A percentile compares a stretch with the other conserved stretches of the same genome.
Evolutionary conservation across 805 yeast species (phyloP).

Genomic region (Nakazawaea ernobii): DNA sequence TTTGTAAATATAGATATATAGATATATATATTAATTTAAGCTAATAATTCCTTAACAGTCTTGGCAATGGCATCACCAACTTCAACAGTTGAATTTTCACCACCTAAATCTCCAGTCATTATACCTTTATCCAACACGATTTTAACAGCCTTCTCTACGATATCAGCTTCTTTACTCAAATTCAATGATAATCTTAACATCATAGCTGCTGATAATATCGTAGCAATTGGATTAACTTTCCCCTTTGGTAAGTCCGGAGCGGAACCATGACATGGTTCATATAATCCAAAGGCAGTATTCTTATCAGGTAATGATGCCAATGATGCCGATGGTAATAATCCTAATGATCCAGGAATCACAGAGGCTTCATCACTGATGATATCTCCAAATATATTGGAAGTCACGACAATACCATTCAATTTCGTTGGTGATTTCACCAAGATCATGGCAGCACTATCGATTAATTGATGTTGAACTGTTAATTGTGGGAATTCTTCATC

Average conservation of each 20-base stretch:
- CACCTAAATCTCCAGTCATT: slow-evolving; percentile 90
- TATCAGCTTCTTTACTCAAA: slow-evolving; percentile 77
- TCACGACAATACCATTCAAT: slow-evolving; percentile 87
- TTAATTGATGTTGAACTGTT: slow-evolving; percentile 85
- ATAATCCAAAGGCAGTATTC: slow-evolving; percentile 89
- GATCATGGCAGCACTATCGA: slow-evolving; percentile 99
- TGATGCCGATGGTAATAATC: slow-evolving; percentile 93
- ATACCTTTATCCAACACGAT: slow-evolving; percentile 75
- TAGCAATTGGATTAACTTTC: slow-evolving; percentile 93
- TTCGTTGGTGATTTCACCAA: slow-evolving; percentile 86
- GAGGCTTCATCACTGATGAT: slow-evolving; percentile 97
- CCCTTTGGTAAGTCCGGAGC: slow-evolving; percentile 90
- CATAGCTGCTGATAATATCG: slow-evolving; percentile 94
- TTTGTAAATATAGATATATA: too few relatives aligned
- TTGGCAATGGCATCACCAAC: slow-evolving; percentile 92
- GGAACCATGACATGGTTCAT: slow-evolving; percentile 98
- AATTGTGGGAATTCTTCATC: slow-evolving; percentile 86
- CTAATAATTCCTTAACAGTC: slow-evolving; percentile 55
- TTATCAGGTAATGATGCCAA: slow-evolving; percentile 96
- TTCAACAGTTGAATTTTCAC: slow-evolving; percentile 75
- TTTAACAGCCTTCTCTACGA: slow-evolving; percentile 83
- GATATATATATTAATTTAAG: slow-evolving; percentile 12
- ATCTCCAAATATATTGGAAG: slow-evolving; percentile 97
- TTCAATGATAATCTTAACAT: slow-evolving; percentile 91
- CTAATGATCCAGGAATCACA: slow-evolving; percentile 96